Evolutionary conservation across 192 early-diverging fungal genomes (phyloP), one percentile per base, ranked within the genome.

Genomic region (Umbelopsis ramanniana): DNA sequence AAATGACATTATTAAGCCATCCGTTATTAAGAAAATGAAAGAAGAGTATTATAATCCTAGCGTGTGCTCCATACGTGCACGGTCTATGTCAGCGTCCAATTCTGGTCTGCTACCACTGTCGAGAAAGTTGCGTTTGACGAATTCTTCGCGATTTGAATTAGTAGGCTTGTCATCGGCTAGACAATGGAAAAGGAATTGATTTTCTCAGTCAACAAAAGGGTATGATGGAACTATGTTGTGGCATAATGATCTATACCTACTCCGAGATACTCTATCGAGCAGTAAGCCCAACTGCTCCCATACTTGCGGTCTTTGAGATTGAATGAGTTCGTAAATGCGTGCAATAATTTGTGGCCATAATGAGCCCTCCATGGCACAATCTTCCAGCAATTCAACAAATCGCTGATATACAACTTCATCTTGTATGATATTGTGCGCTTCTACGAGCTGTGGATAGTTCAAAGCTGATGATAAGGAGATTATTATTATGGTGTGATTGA

Each of bases 21-120:
- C 40, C 40, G 6, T 0, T 43, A 43, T 43, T 43, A 43, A 43
- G 40, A 43, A 12, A 43, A 43, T 43, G 40, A 43, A 40, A 43
- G 11, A 12, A 43, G 40, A 43, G 40, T 29, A 37, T 33, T 63
- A 63, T 37, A 53, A 52, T 23, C 71, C 68, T 23, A 80, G 50
- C 55, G 66, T 70, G 29, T 76, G 71, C 46, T 80, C 50, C 12
- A 80, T 57, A 26, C 70, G 71, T 15, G 71, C 71, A 52, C 68
- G 74, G 21, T 75, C 74, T 23, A 76, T 73, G 37, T 76, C 78
- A 57, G 43, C 52, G 52, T 80, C 74, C 43, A 80, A 60, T 21
- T 73, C 72, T 22, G 72, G 38, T 24, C 76, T 67, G 9, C 74
- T 71, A 15, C 71, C 74, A 33, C 53, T 52, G 46, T 76, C 74